Percentiles rank a stretch among this genome's conserved stretches.
These are phyloP conservation scores for Chlorella sp. DNA, from an alignment of 139 green algal genomes.

Conservation along the genomic window DNA sequence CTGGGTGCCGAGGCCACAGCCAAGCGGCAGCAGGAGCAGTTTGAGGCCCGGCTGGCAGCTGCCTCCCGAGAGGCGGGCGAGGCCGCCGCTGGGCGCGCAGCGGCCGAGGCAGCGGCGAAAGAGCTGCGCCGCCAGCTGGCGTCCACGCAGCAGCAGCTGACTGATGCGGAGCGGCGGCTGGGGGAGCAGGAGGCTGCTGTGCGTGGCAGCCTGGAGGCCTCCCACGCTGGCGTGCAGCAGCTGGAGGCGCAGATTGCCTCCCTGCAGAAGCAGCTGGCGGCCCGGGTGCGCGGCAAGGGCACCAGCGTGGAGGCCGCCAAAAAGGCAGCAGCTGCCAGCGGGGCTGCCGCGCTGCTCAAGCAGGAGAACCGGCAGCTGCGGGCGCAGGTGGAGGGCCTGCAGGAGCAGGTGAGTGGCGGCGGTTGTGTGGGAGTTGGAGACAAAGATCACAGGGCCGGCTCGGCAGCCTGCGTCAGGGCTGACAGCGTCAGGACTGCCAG, in stretches of 20 bases:
- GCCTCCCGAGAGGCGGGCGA: not conserved
- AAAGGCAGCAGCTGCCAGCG: constrained; percentile 13
- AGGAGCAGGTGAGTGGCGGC: not conserved
- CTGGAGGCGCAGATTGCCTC: constrained; percentile 10
- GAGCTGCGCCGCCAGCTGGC: constrained; percentile 4
- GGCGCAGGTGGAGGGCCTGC: constrained; percentile 9
- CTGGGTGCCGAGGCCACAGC: constrained; percentile 7
- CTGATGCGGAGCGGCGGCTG: not conserved
- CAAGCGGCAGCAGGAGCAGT: constrained; percentile 10
- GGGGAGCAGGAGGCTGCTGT: not conserved
- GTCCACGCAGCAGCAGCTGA: not conserved
- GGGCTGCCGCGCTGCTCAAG: constrained; percentile 2
- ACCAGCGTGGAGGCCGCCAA: not conserved
- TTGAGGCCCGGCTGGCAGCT: not conserved
- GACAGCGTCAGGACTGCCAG: too few relatives aligned
- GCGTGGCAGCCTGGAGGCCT: not conserved
- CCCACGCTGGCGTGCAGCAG: not conserved
- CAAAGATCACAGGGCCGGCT: too few relatives aligned
- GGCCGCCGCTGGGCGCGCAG: not conserved
- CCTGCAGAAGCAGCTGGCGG: constrained; percentile 28
- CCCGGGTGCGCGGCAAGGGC: not conserved
- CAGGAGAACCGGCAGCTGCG: constrained; percentile 21
- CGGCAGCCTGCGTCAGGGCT: too few relatives aligned
- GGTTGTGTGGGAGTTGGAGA: not conserved
- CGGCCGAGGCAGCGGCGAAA: not conserved